Conservation (phyloP, 129 eudicot genomes). For the Cynara cardunculus region DNA sequence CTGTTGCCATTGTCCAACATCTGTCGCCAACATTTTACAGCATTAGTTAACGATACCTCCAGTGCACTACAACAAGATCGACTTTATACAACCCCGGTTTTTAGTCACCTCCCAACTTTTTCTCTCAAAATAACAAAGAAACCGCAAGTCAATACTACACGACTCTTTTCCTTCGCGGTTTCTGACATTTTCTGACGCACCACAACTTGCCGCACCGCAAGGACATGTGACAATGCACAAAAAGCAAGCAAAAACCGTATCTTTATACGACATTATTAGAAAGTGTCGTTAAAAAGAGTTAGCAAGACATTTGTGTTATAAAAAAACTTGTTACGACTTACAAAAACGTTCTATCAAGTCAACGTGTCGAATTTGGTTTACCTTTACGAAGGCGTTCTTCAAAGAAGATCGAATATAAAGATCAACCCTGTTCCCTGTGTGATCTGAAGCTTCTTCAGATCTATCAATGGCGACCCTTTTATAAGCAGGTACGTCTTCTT, state of each 20-base stretch:
- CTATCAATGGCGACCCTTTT: not conserved
- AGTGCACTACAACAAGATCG: not conserved
- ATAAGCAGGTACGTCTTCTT: constrained; percentile 42
- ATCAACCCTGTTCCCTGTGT: constrained; percentile 62
- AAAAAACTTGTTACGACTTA: not conserved
- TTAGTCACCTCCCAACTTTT: too few relatives aligned
- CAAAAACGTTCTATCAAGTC: not conserved
- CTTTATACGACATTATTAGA: not conserved
- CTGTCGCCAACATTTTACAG: constrained; percentile 18
- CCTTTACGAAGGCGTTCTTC: constrained; percentile 68
- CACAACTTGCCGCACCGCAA: too few relatives aligned
- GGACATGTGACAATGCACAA: too few relatives aligned
- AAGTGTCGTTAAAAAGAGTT: not conserved
- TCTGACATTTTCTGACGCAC: too few relatives aligned
- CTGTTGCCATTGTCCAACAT: constrained; percentile 45
- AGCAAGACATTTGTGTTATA: not conserved
- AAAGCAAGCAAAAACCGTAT: too few relatives aligned
- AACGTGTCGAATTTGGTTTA: constrained; percentile 6
- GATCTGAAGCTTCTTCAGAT: constrained; percentile 19
- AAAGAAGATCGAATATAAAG: constrained; percentile 66
- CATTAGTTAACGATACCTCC: not conserved
- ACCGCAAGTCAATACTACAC: too few relatives aligned
- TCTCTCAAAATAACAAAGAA: too few relatives aligned
- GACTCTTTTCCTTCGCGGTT: too few relatives aligned
- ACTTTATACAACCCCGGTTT: too few relatives aligned